Conservation (phyloP, 2,329 filamentous ascomycete genomes). For the Tolypocladium amazonense region DNA sequence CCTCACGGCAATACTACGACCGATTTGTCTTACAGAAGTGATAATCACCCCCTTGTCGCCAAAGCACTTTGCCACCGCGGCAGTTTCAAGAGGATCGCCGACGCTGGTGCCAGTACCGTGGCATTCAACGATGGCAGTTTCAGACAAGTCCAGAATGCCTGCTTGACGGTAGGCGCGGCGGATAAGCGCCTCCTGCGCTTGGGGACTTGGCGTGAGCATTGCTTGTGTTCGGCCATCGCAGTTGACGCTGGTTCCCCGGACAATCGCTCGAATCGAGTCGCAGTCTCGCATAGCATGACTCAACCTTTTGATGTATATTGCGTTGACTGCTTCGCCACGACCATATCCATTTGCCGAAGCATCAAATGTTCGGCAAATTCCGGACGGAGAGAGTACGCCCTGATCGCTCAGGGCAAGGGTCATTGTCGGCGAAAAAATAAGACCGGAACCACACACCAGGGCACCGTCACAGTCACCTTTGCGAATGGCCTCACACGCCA, state of each 20-base stretch:
- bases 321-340: constrained; percentile 27
- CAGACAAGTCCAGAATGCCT: constrained; percentile 3
- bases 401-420: constrained; percentile 2
- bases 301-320: constrained; percentile 27
- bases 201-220: constrained; percentile 24
- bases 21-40: constrained; percentile 8
- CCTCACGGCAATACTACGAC: too few species aligned
- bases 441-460: constrained; percentile 13
- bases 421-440: constrained; percentile 10
- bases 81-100: constrained; percentile 27
- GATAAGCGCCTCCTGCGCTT: constrained; percentile 18
- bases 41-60: constrained; percentile 8
- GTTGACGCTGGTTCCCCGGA: constrained; percentile 20
- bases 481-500: constrained; percentile 13
- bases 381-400: constrained; percentile 10
- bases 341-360: constrained; percentile 27
- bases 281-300: constrained; percentile 27
- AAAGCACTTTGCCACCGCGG: constrained; percentile 19
- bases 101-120: constrained; percentile 24
- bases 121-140: constrained; percentile 9
- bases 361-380: constrained; percentile 18
- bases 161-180: constrained; percentile 15
- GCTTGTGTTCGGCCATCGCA: constrained; percentile 28
- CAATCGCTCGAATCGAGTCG: constrained; percentile 13
- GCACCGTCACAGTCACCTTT: constrained; percentile 12